Evolutionary conservation across 78 protist species (phyloP).

Genomic region (Dictyostelium firmibasis): DNA sequence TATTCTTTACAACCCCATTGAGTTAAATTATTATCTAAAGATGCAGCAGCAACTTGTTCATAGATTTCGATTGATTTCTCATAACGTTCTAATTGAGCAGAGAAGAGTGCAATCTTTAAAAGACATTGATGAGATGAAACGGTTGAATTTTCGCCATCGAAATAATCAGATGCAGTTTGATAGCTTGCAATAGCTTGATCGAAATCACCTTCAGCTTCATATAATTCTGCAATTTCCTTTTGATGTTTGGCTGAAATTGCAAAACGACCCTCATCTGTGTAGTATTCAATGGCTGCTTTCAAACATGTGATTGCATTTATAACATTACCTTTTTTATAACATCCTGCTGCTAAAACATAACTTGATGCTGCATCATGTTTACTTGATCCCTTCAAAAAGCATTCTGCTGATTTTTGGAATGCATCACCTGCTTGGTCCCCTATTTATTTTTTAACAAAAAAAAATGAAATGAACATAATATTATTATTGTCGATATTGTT

Average conservation of each 20-base stretch:
- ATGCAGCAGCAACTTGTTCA: conserved; percentile 79
- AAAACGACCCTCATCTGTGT: conserved; percentile 81
- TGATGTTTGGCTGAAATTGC: conserved; percentile 84
- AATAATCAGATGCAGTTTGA: conserved; percentile 86
- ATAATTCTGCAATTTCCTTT: conserved; percentile 86
- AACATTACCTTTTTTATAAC: conserved; percentile 76
- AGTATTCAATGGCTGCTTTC: conserved; percentile 71
- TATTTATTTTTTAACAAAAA: too few relatives aligned
- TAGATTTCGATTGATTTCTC: conserved; percentile 78
- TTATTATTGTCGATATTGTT: too few relatives aligned
- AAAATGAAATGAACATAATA: too few relatives aligned
- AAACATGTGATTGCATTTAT: conserved; percentile 59
- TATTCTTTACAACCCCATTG: conserved; percentile 85
- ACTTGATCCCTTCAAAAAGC: conserved; percentile 42
- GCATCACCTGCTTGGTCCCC: conserved; percentile 88
- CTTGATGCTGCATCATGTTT: conserved; percentile 83
- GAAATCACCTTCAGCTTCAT: conserved; percentile 80
- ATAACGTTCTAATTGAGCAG: conserved; percentile 63
- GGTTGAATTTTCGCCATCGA: conserved; percentile 75
- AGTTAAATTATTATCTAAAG: conserved; percentile 80
- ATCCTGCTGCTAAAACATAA: conserved; percentile 74
- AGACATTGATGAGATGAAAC: conserved; percentile 64
- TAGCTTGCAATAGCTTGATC: conserved; percentile 76
- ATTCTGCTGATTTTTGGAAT: conserved; percentile 71
- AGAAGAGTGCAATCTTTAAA: conserved; percentile 78